phyloP scores from a whole-genome alignment of 2,329 filamentous ascomycete genomes.

The Zymoseptoria tritici region DNA sequence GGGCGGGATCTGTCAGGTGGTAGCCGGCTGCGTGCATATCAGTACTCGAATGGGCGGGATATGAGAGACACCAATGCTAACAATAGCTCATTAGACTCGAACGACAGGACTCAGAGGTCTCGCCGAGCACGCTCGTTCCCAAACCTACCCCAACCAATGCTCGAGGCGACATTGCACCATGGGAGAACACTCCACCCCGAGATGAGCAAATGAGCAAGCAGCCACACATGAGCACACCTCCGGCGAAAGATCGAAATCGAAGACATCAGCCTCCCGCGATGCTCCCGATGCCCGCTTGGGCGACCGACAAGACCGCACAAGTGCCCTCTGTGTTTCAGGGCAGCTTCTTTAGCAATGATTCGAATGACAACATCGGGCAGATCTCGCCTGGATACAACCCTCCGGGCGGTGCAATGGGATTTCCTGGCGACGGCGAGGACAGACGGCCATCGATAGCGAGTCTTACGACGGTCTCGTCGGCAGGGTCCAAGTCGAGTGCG shows the following conservation, averaged over 20 bases:
- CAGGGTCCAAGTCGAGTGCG: conserved; percentile 67
- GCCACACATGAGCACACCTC: conserved; percentile 36
- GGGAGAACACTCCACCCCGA: conserved; percentile 38
- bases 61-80: conserved; percentile 15
- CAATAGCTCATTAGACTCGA: conserved; percentile 33
- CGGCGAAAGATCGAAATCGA: background rate
- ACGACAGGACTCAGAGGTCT: conserved; percentile 38
- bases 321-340: conserved; percentile 45
- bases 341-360: conserved; percentile 61
- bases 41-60: background rate
- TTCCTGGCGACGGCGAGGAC: conserved; percentile 58
- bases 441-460: conserved; percentile 83
- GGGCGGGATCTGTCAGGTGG: background rate
- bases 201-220: conserved; percentile 11
- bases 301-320: conserved; percentile 20
- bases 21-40: background rate
- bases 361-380: conserved; percentile 61
- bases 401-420: conserved; percentile 43
- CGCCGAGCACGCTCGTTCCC: conserved; percentile 31
- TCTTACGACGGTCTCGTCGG: conserved; percentile 77
- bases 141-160: conserved; percentile 37
- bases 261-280: conserved; percentile 44
- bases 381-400: conserved; percentile 63
- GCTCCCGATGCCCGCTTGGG: conserved; percentile 45
- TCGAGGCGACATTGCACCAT: conserved; percentile 42